These are phyloP conservation scores for Hypholoma sublateritium DNA, from an alignment of 768 basidiomycete genomes.

Conservation along the genomic window DNA sequence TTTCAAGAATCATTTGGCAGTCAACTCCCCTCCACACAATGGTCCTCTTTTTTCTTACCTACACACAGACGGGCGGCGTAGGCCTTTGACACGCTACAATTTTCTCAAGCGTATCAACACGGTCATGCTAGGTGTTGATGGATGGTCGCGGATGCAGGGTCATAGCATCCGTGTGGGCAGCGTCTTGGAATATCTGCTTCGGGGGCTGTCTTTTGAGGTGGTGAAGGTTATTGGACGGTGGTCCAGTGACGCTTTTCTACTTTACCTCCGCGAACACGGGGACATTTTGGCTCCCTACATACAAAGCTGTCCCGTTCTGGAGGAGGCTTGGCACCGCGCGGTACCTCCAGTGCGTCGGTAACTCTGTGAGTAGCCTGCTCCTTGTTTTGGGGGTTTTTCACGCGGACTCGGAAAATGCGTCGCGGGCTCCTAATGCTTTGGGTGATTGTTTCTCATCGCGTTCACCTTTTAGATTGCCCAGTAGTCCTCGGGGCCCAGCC, in stretches of 20 bases:
- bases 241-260: constrained; percentile 31
- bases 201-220: constrained; percentile 34
- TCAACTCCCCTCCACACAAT: constrained; percentile 22
- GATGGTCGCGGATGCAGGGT: constrained; percentile 15
- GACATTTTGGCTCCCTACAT: constrained; percentile 20
- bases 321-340: no score
- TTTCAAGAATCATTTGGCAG: constrained; percentile 18
- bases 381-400: no score
- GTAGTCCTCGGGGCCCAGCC: no score
- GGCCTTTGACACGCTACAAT: constrained; percentile 1
- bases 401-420: no score
- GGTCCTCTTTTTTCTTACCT: constrained; percentile 13
- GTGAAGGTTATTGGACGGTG: constrained; percentile 36
- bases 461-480: no score
- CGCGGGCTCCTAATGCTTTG: no score
- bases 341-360: no score
- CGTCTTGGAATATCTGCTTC: constrained; percentile 36
- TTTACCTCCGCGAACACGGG: constrained; percentile 20
- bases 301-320: neutral
- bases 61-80: no score
- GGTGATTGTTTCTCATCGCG: no score
- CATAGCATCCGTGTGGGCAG: constrained; percentile 31
- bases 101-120: constrained; percentile 7
- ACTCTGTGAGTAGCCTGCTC: no score
- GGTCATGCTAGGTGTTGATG: constrained; percentile 1